Conservation (phyloP, 2,329 filamentous ascomycete genomes). For the Onygena corvina region DNA sequence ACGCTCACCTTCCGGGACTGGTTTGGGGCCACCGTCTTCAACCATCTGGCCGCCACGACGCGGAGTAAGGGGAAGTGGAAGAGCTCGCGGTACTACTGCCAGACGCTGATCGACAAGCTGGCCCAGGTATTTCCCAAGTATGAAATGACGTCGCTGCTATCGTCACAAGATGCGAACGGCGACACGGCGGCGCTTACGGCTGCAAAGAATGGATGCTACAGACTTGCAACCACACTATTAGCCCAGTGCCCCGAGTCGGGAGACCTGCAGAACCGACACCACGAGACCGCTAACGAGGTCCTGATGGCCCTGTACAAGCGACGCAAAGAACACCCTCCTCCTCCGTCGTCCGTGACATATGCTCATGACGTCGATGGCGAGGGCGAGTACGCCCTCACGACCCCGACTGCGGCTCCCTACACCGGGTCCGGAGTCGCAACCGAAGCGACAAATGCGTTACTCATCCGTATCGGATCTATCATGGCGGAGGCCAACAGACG, state of each 20-base stretch:
- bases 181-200: conserved; percentile 85
- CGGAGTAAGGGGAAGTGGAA: conserved; percentile 75
- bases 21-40: conserved; percentile 77
- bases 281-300: conserved; percentile 72
- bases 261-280: conserved; percentile 68
- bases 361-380: conserved; percentile 29
- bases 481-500: conserved; percentile 62
- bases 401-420: conserved; percentile 22
- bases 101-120: conserved; percentile 78
- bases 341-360: conserved; percentile 54
- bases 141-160: conserved; percentile 65
- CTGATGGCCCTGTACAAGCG: conserved; percentile 60
- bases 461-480: conserved; percentile 55
- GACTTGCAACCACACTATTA: conserved; percentile 54
- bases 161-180: conserved; percentile 71
- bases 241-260: conserved; percentile 65
- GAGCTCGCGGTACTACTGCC: conserved; percentile 85
- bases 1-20: conserved; percentile 71
- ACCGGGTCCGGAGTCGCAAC: conserved; percentile 34
- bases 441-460: conserved; percentile 57
- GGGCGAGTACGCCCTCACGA: conserved; percentile 21
- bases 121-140: conserved; percentile 63
- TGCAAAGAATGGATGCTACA: conserved; percentile 74
- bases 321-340: conserved; percentile 52
- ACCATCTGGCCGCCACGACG: conserved; percentile 84